Percentiles rank a stretch among this genome's conserved stretches.
Evolutionary conservation across 1,284 basidiomycete species (phyloP).

Genomic region (Apiotrichum mycotoxinovorans): DNA sequence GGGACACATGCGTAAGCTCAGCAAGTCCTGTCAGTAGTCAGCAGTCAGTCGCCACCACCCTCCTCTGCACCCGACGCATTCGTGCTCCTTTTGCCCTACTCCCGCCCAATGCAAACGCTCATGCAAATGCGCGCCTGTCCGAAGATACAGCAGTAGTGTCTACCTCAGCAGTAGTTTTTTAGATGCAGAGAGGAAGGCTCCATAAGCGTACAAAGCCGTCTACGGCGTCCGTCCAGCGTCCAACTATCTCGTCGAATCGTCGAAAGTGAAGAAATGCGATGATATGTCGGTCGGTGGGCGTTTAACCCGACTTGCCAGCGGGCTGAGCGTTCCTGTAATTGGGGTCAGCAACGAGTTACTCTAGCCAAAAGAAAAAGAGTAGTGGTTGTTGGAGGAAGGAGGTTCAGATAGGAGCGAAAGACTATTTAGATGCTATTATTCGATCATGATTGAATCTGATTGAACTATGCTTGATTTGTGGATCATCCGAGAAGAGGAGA

Average conservation of each 20-base stretch:
- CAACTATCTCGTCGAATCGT: slow-evolving; percentile 7
- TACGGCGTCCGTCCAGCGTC: slow-evolving; percentile 15
- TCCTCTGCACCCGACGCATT: too few relatives aligned
- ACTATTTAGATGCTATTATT: slow-evolving; percentile 68
- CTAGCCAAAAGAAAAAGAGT: slow-evolving; percentile 6
- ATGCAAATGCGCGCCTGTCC: neutral
- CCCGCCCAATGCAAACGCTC: neutral
- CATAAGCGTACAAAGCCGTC: slow-evolving; percentile 27
- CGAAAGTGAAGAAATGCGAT: neutral
- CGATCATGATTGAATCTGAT: slow-evolving; percentile 71
- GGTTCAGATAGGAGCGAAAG: slow-evolving; percentile 90
- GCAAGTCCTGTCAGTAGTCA: too few relatives aligned
- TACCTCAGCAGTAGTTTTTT: slow-evolving; percentile 3
- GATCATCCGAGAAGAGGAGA: slow-evolving; percentile 57
- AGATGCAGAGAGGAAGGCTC: slow-evolving; percentile 22
- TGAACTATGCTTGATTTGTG: slow-evolving; percentile 80
- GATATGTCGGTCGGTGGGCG: slow-evolving; percentile 9
- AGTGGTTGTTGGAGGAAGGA: slow-evolving; percentile 7
- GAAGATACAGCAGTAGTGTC: neutral
- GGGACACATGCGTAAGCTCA: too few relatives aligned
- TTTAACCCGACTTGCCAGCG: slow-evolving; percentile 49
- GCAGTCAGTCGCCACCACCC: too few relatives aligned
- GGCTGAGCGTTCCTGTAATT: slow-evolving; percentile 47
- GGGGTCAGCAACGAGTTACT: slow-evolving; percentile 14
- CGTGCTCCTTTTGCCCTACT: too few relatives aligned